These are phyloP conservation scores for Botryosphaeria agaves DNA, from an alignment of 2,329 filamentous ascomycete genomes.

Conservation along the genomic window DNA sequence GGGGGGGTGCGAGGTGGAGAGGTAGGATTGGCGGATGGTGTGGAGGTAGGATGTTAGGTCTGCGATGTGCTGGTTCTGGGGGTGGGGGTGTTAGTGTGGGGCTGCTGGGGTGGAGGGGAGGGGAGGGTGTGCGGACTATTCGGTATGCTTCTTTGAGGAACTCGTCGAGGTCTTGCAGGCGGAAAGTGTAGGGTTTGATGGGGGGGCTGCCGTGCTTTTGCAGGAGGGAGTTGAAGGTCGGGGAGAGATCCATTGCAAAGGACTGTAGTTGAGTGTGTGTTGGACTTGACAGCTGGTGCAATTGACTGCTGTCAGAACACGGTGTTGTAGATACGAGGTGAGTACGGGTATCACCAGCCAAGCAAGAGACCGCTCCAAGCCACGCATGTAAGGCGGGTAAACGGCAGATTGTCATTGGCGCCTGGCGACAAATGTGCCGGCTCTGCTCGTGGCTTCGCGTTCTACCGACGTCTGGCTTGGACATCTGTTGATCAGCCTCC, in stretches of 20 bases:
- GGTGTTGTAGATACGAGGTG: no score
- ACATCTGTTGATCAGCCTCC: no score
- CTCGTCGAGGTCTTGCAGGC: slow-evolving; percentile 44
- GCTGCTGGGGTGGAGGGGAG: slow-evolving; percentile 4
- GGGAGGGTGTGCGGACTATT: slow-evolving; percentile 45
- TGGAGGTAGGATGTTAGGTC: slow-evolving; percentile 66
- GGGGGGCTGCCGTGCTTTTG: slow-evolving; percentile 37
- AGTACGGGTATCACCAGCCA: no score
- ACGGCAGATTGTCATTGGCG: no score
- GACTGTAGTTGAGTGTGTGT: no score
- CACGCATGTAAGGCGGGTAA: no score
- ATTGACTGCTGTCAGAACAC: no score
- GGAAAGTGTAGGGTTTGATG: slow-evolving; percentile 25
- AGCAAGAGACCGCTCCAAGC: no score
- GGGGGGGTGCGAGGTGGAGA: slow-evolving; percentile 58
- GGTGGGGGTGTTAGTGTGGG: slow-evolving; percentile 9
- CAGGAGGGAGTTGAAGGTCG: slow-evolving; percentile 51
- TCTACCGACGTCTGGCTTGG: no score
- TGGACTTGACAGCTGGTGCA: no score
- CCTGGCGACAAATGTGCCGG: no score
- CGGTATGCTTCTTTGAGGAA: slow-evolving; percentile 90
- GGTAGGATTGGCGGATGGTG: slow-evolving; percentile 75
- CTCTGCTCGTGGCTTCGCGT: no score
- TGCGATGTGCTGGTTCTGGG: slow-evolving; percentile 66
- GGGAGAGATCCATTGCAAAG: slow-evolving; percentile 42